Evolutionary conservation across 768 basidiomycete genomes (phyloP), one percentile per base, ranked within the genome.

Genomic region (Suillus spraguei): DNA sequence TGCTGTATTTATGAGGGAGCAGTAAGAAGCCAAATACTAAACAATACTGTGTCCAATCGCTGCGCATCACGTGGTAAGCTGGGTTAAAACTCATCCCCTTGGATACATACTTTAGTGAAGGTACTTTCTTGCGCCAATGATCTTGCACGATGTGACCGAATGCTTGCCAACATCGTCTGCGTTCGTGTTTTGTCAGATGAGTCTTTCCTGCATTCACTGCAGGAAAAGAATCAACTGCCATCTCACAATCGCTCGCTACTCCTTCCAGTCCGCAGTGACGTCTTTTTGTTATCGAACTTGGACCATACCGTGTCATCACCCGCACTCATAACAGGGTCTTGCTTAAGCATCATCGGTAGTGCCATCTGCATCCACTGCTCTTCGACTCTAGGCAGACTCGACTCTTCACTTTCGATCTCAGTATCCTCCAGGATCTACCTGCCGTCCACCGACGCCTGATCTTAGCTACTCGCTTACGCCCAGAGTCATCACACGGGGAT

Each of bases 371-470:
- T 70, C n/a, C 62, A 63, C 44, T 80, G 77, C 67, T 81, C 74
- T 68, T 72, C 69, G 13, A 64, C 72, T 13, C 71, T 82, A 52
- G 75, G 76, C 28, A 47, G 69, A 6, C 63, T 77, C 56, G n/a
- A n/a, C n/a, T n/a, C n/a, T 80, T 79, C 71, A 82, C 80, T 8
- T 81, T 80, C 64, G 75, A 80, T 53, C 68, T 80, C 59, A 68
- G 71, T n/a, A 73, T 81, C 35, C 73, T 69, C 14, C 69, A 71
- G 10, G 54, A 71, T 24, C 81, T n/a, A n/a, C n/a, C n/a, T n/a
- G n/a, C n/a, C n/a, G n/a, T n/a, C n/a, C n/a, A n/a, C n/a, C n/a
- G n/a, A n/a, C n/a, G n/a, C n/a, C n/a, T n/a, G n/a, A n/a, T n/a
- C n/a, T n/a, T n/a, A n/a, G n/a, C n/a, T n/a, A n/a, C n/a, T n/a